Evolutionary conservation across 495 filamentous ascomycete species (phyloP), one percentile per base, ranked within the genome.

Genomic region (Delitschia confertaspora): DNA sequence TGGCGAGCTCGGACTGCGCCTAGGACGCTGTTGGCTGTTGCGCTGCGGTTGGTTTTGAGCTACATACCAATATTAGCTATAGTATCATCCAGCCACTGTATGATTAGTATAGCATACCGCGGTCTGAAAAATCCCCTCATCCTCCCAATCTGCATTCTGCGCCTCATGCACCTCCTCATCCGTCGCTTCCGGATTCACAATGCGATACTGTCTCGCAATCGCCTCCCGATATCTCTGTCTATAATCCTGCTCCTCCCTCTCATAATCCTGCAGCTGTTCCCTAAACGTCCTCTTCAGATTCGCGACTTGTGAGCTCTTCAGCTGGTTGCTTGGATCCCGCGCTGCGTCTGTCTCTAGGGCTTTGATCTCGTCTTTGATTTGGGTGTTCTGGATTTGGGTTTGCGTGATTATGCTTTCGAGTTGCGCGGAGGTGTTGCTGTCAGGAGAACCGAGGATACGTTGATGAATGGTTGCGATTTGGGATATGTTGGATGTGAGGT

Each of bases 81-180:
- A 21, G 18, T 17, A 18, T n/a, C 14, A 21, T 2, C 7, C 10
- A 35, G 33, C 7, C 7, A 8, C 26, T 29, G 7, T 7, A 20
- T n/a, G 33, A 11, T 33, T 29, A 4, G 24, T n/a, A 25, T 30
- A 33, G 37, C 76, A 42, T 72, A 84, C 81, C 33, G 82, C 82
- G 29, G 73, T 76, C 62, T 82, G 79, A 67, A 85, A 86, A 44
- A 86, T 76, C 49, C 82, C 80, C 59, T 84, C 81, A 44, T 82
- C 70, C 16, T 77, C 78, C 73, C 78, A 83, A 60, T 85, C 74
- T 25, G 75, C 69, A 50, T 80, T 67, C n/a, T 68, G 60, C 3
- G 81, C 80, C 56, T 79, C 65, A 11, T 66, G 64, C 33, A 83
- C 73, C 59, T 85, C 78, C 9, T 62, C 60, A 38, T 83, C 78